Evolutionary conservation across 345 rosid species (phyloP), one percentile per base, ranked within the genome.

Genomic region (Citrus cavaleriei): DNA sequence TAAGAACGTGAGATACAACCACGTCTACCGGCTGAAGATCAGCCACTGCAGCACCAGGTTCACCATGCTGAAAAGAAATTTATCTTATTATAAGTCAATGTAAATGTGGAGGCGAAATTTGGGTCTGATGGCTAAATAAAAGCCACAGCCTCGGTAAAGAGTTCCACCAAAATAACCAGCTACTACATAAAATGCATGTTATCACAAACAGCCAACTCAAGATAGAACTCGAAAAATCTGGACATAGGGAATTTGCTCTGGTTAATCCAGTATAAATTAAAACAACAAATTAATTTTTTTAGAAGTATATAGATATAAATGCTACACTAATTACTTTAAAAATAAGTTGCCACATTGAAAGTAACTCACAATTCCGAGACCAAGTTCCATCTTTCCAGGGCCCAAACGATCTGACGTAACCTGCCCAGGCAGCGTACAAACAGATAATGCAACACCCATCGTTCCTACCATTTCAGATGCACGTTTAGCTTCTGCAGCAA

Each of bases 391-490:
- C 87, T 93, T 95, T 70, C 91, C 94, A 7, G 88, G 86, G 65
- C 96, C 98, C 87, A 93, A 80, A 79, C 98, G 93, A 70, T 93
- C 95, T 42, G 99, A 92, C 54, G 95, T 90, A 81, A 86, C 93
- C 84, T 87, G 97, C 78, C 99, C 98, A 71, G 99, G 98, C 80
- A 84, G 86, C 28, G 98, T 93, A 82, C 98, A 91, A 69, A 96
- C 93, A 38, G 99, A 96, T 84, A 93, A 80, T 37, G 97, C 96
- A 70, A 96, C 97, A 75, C 92, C 99, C 98, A 96, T 93, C 30
- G 98, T 93, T 76, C 98, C 98, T 76, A 93, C 89, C 89, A 92
- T 81, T 87, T 90, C 97, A 51, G 95, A 89, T 62, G 97, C 97
- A 79, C 66, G 86, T 83, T 89, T 87, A 59, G 96, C 99, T 87